A percentile compares a stretch with the other conserved stretches of the same genome.
Evolutionary conservation across 805 yeast genomes (phyloP).

Genomic region (Millerago galiae): DNA sequence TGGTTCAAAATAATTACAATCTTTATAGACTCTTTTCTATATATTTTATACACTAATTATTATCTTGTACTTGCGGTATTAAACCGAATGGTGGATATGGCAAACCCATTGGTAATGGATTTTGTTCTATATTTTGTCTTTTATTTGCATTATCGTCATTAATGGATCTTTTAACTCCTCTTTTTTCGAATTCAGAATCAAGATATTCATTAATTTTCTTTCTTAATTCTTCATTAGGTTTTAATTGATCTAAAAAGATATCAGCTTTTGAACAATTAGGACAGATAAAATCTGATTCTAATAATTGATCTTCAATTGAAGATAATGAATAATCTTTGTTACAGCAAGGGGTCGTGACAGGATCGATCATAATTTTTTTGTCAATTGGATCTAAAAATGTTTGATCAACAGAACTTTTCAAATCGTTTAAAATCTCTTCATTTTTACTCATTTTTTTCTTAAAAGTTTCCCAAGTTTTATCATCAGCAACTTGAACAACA

Average conservation of each 20-base stretch:
- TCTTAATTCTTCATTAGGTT: slow-evolving; percentile 54
- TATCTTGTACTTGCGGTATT: slow-evolving; percentile 22
- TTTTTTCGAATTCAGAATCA: slow-evolving; percentile 28
- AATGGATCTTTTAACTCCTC: slow-evolving; percentile 23
- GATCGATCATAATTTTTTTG: slow-evolving; percentile 55
- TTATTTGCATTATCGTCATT: slow-evolving; percentile 12
- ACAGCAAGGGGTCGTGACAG: slow-evolving; percentile 84
- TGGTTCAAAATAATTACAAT: slow-evolving; percentile 24
- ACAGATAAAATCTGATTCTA: slow-evolving; percentile 84
- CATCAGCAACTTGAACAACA: slow-evolving; percentile 94
- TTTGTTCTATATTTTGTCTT: slow-evolving; percentile 7
- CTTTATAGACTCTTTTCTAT: no score
- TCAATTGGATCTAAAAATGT: slow-evolving; percentile 67
- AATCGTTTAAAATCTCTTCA: slow-evolving; percentile 18
- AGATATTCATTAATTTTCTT: slow-evolving; percentile 46
- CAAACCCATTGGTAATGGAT: slow-evolving; percentile 10
- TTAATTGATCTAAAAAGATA: slow-evolving; percentile 65
- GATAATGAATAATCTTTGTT: slow-evolving; percentile 49
- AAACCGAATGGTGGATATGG: slow-evolving; percentile 26
- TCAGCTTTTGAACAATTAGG: slow-evolving; percentile 80
- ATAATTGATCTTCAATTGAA: slow-evolving; percentile 56
- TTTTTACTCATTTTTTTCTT: slow-evolving; percentile 48
- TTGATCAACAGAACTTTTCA: slow-evolving; percentile 37
- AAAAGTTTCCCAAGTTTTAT: slow-evolving; percentile 80
- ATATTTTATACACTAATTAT: background rate